Evolutionary conservation across 1,284 basidiomycete species (phyloP).

Genomic region (Ceratobasidium theobromae): DNA sequence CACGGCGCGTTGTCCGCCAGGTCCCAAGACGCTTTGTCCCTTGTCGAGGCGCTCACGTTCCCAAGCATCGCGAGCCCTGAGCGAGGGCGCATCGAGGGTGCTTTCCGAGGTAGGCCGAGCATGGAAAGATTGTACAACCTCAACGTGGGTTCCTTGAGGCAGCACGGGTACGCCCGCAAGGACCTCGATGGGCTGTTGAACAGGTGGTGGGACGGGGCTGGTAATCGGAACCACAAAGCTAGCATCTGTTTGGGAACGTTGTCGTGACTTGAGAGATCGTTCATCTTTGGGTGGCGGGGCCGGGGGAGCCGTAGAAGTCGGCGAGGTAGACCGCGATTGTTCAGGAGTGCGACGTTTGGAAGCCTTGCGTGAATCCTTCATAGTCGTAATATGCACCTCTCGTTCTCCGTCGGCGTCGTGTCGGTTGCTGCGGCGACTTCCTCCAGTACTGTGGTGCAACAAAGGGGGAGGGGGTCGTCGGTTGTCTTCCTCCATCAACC

Average conservation of each 20-base stretch:
- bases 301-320: conserved; percentile 20
- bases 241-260: conserved; percentile 20
- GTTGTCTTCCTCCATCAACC: not conserved
- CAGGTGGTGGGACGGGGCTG: not conserved
- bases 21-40: conserved; percentile 32
- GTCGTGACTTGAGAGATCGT: not conserved
- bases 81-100: conserved; percentile 38
- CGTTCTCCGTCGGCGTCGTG: conserved; percentile 25
- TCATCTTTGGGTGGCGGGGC: conserved; percentile 23
- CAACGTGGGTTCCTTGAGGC: conserved; percentile 28
- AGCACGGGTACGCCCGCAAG: conserved; percentile 19
- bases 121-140: not conserved
- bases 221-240: not conserved
- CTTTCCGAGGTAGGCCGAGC: conserved; percentile 25
- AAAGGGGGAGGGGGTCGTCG: conserved; percentile 12
- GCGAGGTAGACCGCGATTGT: conserved; percentile 14
- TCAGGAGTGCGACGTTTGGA: conserved; percentile 9
- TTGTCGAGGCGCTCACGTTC: conserved; percentile 34
- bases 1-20: conserved; percentile 23
- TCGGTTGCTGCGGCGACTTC: not conserved
- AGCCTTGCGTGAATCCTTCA: conserved; percentile 19
- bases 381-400: conserved; percentile 9
- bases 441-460: not conserved
- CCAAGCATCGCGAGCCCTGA: conserved; percentile 37
- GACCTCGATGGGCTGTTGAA: conserved; percentile 11